Base-by-base conservation (phyloP, 306 rosid species). In the Quercus alba region DNA sequence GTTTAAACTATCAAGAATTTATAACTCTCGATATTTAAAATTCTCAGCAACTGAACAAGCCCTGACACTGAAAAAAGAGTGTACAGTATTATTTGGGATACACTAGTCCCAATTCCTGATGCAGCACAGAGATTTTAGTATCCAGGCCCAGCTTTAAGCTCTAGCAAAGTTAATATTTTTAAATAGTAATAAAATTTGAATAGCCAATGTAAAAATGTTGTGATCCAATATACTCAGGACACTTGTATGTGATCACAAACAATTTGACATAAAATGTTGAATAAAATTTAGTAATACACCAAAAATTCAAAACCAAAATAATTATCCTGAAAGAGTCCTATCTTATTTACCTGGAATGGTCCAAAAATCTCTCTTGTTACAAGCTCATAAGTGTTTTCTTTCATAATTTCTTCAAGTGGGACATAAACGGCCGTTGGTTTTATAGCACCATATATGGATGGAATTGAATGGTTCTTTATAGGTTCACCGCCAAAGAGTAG, bases 321-420 rank as follows among this genome's bases (percentile, higher is more conserved):
- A 38, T 64, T 35, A 26, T 5, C 17, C 17, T 44, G 54, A 7
- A 35, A 17, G 31, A 20, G 73, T 49, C 20, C 33, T 77, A 25
- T 41, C 18, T 78, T 54, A 12, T 28, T 87, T 88, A 95, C 98
- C 96, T 95, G 98, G 73, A 93, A 95, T 52, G 99, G 99, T 76
- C 98, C 96, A 70, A 95, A 95, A 51, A 95, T 91, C 86, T 95
- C 99, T 82, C 61, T 91, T 18, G 99, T 93, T n/a, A 88, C 99
- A 25, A 93, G 98, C 28, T 84, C 97, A 72, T 85, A 95, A 77
- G 90, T 90, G 4, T 84, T 85, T 23, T 78, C 91, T 86, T 93
- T 93, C 90, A 93, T 13, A 49, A 95, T 87, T 86, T 93, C 96
- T 87, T 91, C 93, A 17, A 95, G 89, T 11, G 99, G 99, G 84